These are phyloP conservation scores for Blastocystis sp. DNA, from an alignment of 352 stramenopile genomes.

Conservation along the genomic window DNA sequence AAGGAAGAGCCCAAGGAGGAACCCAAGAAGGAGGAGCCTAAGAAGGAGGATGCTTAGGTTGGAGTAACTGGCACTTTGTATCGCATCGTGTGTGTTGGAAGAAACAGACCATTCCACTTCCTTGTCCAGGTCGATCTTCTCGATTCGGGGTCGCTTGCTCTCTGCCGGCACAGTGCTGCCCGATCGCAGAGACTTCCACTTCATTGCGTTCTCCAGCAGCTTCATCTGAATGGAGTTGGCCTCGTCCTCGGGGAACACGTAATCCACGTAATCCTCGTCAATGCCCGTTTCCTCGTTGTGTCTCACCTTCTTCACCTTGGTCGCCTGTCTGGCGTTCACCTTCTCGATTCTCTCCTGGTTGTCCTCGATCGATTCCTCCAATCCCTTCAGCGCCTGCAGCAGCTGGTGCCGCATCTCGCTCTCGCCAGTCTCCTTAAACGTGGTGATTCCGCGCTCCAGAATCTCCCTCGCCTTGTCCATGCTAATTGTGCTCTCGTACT, in stretches of 20 bases:
- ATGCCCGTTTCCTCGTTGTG: constrained; percentile 84
- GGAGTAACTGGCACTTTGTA: not conserved
- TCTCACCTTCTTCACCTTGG: constrained; percentile 90
- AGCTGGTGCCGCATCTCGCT: constrained; percentile 72
- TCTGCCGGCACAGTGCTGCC: constrained; percentile 70
- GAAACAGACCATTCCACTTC: not conserved
- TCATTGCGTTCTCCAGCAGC: constrained; percentile 90
- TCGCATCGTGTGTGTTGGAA: not conserved
- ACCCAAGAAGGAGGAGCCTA: not conserved
- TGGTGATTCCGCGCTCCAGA: constrained; percentile 71
- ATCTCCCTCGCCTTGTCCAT: constrained; percentile 64
- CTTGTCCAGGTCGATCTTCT: constrained; percentile 71
- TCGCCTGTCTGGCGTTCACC: constrained; percentile 87
- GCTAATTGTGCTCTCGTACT: constrained; percentile 79
- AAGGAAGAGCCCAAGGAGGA: not conserved
- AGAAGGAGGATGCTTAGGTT: not conserved
- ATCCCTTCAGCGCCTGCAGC: constrained; percentile 59
- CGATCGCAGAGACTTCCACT: constrained; percentile 85
- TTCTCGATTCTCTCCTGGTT: constrained; percentile 90
- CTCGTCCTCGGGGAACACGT: constrained; percentile 96
- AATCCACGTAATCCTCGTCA: constrained; percentile 97
- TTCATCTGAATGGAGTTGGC: constrained; percentile 89
- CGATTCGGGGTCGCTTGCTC: constrained; percentile 65
- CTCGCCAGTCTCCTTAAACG: constrained; percentile 76
- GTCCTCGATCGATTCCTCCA: constrained; percentile 75